Evolutionary conservation across 2,329 filamentous ascomycete genomes (phyloP).

Genomic region (Talaromyces amestolkiae): DNA sequence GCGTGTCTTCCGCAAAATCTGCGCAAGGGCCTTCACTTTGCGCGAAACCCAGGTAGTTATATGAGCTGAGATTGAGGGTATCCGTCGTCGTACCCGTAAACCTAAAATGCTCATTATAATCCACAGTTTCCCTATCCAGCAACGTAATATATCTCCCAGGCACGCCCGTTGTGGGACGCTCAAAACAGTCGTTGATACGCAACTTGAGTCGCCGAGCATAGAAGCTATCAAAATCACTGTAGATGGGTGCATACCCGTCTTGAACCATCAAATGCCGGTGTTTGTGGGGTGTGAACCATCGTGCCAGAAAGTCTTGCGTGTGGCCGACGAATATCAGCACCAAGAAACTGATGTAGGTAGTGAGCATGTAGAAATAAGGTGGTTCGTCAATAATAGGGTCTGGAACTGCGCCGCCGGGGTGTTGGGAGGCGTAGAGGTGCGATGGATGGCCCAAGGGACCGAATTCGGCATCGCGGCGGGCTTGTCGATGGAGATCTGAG

Average conservation of each 20-base stretch:
- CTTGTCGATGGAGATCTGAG: slow-evolving; percentile 69
- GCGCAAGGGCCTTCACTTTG: slow-evolving; percentile 94
- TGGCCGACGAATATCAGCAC: slow-evolving; percentile 91
- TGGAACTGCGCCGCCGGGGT: slow-evolving; percentile 71
- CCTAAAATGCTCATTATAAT: slow-evolving; percentile 76
- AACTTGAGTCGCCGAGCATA: slow-evolving; percentile 87
- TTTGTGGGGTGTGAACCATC: slow-evolving; percentile 77
- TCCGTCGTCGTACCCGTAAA: slow-evolving; percentile 83
- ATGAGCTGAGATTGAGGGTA: slow-evolving; percentile 95
- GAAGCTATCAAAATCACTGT: slow-evolving; percentile 97
- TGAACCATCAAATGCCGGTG: slow-evolving; percentile 75
- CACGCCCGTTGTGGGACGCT: slow-evolving; percentile 82
- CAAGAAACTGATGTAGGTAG: slow-evolving; percentile 94
- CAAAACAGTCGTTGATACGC: slow-evolving; percentile 92
- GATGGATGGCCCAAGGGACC: slow-evolving; percentile 72
- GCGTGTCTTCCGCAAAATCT: slow-evolving; percentile 78
- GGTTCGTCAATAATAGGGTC: slow-evolving; percentile 86
- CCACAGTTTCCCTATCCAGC: slow-evolving; percentile 79
- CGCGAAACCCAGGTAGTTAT: slow-evolving; percentile 96
- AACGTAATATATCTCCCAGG: slow-evolving; percentile 88
- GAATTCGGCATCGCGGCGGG: slow-evolving; percentile 79
- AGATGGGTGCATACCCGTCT: slow-evolving; percentile 87
- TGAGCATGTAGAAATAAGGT: slow-evolving; percentile 88
- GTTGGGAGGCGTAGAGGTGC: slow-evolving; percentile 82
- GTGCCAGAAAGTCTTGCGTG: slow-evolving; percentile 90